These are phyloP conservation scores for Linderniella brevidens DNA, from an alignment of 257 asterid genomes.

Conservation along the genomic window DNA sequence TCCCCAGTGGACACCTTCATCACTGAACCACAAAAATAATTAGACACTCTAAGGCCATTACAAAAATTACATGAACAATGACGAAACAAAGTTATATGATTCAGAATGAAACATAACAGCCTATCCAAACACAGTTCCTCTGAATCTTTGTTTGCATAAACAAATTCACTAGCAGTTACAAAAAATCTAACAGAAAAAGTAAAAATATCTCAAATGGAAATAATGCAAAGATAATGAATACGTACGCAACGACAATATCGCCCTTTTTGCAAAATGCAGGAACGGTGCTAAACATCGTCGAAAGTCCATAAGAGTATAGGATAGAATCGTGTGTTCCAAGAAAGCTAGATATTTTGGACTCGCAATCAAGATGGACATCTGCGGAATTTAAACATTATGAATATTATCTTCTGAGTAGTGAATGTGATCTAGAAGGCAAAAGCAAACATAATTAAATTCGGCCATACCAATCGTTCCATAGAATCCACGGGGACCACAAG, in stretches of 20 bases:
- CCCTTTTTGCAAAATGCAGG: conserved; percentile 98
- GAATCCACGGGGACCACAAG: conserved; percentile 98
- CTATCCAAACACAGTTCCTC: too few relatives aligned
- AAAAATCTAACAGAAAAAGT: too few relatives aligned
- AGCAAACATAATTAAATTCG: neutral
- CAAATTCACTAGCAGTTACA: too few relatives aligned
- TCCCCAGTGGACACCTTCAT: conserved; percentile 97
- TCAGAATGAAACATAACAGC: too few relatives aligned
- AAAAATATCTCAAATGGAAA: too few relatives aligned
- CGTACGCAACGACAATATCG: conserved; percentile 82
- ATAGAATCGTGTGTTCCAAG: conserved; percentile 89
- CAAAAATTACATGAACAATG: too few relatives aligned
- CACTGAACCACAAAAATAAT: conserved; percentile 23
- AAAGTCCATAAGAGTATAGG: conserved; percentile 84
- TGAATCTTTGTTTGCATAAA: too few relatives aligned
- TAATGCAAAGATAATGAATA: conserved; percentile 8
- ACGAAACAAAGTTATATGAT: too few relatives aligned
- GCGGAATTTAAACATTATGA: conserved; percentile 13
- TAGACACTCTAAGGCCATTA: too few relatives aligned
- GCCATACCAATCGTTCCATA: conserved; percentile 92
- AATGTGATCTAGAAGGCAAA: neutral
- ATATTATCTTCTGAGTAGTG: neutral
- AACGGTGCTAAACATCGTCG: conserved; percentile 92
- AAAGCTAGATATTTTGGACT: conserved; percentile 80
- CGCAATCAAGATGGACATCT: conserved; percentile 99